Evolutionary conservation across 148 eudicot genomes (phyloP), one percentile per base, ranked within the genome.

Genomic region (Nepenthes mirabilis): DNA sequence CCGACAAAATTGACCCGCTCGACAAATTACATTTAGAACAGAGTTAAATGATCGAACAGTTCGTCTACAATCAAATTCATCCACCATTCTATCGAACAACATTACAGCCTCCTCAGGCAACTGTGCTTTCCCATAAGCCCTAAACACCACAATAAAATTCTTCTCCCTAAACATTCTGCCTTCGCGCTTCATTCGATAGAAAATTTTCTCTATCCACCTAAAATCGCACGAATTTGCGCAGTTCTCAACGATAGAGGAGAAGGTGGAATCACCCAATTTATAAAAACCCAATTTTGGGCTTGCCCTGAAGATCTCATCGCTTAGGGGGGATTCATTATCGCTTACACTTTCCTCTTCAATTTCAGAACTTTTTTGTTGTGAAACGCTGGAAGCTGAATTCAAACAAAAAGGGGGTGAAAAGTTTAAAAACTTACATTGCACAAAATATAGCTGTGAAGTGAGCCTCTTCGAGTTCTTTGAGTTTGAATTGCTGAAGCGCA

Each of bases 251-350:
- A 85, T 83, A 35, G 82, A 68, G 65, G 86, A 88, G 49, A 82
- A 80, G 0, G 87, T 86, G 54, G 88, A 74, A 70, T 93, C 98
- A 47, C 98, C 98, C 53, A 70, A 32, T 65, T 72, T 82, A 72
- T 61, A 91, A 56, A 85, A 74, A 56, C 98, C 98, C 81, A 66
- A 50, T 60, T 74, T 73, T 35, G 70, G 76, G 5, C 64, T 49
- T 2, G 57, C 68, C 23, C 53, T 62, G 64, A 88, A 88, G 1
- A 88, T 47, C 1, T 69, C 60, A 14, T 78, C 69, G 9, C 75
- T 48, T 48, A 85, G 62, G 7, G 82, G 77, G 11, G 73, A 59
- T 34, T 67, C 69, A 49, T 37, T 14, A 37, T 56, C 45, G 37
- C 36, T 14, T 36, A 45, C 62, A 58, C 34, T 6, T 36, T 73